Evolutionary conservation across 495 filamentous ascomycete species (phyloP), one percentile per base, ranked within the genome.

Genomic region (Penicillium daleae): DNA sequence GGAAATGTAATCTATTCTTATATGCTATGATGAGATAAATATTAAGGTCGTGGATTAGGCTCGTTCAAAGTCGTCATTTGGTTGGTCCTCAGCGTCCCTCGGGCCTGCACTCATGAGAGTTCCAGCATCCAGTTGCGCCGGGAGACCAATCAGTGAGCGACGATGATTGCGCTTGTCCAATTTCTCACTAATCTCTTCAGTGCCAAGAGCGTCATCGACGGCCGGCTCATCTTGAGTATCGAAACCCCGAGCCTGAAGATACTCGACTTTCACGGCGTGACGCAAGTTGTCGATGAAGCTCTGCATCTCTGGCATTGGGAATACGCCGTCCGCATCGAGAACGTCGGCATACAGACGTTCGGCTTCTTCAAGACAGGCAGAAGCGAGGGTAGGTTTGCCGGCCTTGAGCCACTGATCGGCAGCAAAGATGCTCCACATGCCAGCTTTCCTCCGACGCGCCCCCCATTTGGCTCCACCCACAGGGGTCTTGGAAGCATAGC

Each of bases 351-450:
- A 96, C 54, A 91, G 84, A 58, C 79, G 80, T 26, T 86, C 77
- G 0, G 90, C 91, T 58, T 89, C 86, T 52, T 90, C 86, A 15
- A 97, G 76, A 64, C 90, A 90, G 13, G 81, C 77, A 54, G 89
- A 88, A 15, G 90, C 88, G 64, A 92, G 87, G 17, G 87, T 78
- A 33, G 81, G 84, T 56, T 92, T 91, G 8, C 82, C 85, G 39
- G 91, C 82, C 40, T 81, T 83, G 17, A 93, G 74, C 95, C 95
- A 99, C 3, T 86, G 83, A 54, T 96, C 90, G 1, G 93, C 88
- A 6, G 90, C 90, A 32, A 96, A 79, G 27, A 95, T 83, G 65
- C 87, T 90, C 94, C 96, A 99, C 73, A 97, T 84, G 0, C 91
- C 96, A 9, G 92, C 89, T 76, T 97, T 98, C 27, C 95, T 82